Evolutionary conservation across 306 rosid species (phyloP).

Genomic region (Malus sieversii): DNA sequence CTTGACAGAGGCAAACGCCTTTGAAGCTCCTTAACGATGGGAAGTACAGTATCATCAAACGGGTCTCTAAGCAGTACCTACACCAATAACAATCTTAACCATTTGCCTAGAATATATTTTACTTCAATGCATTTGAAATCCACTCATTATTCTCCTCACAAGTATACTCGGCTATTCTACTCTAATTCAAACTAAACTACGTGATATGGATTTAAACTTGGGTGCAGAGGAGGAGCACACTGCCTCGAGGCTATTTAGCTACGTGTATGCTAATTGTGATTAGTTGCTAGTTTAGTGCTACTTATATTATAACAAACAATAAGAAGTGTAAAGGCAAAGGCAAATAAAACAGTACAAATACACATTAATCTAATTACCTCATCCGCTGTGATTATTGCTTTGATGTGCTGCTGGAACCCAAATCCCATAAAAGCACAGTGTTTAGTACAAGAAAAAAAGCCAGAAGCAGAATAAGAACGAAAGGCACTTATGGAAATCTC

Average conservation of each 20-base stretch:
- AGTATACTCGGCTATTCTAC: too few species aligned
- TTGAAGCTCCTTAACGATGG: conserved; percentile 59
- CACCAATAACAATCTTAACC: background rate
- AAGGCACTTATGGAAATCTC: background rate
- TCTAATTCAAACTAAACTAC: too few species aligned
- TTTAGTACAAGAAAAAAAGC: background rate
- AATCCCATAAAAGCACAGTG: background rate
- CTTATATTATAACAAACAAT: background rate
- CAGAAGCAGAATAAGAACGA: background rate
- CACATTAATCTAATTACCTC: conserved; percentile 32
- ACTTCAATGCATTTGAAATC: too few species aligned
- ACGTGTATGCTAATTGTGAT: background rate
- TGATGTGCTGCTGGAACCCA: conserved; percentile 72
- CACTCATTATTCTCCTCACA: too few species aligned
- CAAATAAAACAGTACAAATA: background rate
- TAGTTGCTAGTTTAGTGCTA: background rate
- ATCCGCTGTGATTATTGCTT: conserved; percentile 76
- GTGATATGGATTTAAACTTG: too few species aligned
- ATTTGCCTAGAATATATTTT: background rate
- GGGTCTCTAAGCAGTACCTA: conserved; percentile 80
- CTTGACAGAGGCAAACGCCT: conserved; percentile 39
- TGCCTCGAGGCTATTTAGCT: background rate
- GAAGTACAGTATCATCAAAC: conserved; percentile 48
- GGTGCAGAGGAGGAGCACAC: background rate
- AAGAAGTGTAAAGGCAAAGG: background rate